A percentile compares a stretch with the other conserved stretches of the same genome.
Conservation (phyloP, 2,329 filamentous ascomycete genomes). For the Lecanosticta acicola region DNA sequence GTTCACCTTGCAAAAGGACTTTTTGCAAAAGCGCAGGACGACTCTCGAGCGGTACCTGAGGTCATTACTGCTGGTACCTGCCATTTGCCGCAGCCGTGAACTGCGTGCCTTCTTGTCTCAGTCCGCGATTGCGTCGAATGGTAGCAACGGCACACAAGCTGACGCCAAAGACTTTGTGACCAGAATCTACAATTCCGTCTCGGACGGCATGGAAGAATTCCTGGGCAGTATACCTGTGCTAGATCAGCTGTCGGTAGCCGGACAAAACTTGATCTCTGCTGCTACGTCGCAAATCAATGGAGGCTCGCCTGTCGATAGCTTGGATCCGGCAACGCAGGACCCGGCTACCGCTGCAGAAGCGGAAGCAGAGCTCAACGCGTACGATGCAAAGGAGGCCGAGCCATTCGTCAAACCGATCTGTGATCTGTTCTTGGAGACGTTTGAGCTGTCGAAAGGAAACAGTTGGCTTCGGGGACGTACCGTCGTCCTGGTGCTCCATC, state of each 20-base stretch:
- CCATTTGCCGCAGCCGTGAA: constrained; percentile 90
- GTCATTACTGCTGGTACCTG: constrained; percentile 70
- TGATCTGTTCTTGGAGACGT: constrained; percentile 92
- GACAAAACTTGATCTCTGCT: constrained; percentile 81
- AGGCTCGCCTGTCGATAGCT: constrained; percentile 37
- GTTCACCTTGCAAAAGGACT: constrained; percentile 94
- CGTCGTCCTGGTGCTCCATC: constrained; percentile 92
- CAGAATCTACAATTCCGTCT: constrained; percentile 90
- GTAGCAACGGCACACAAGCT: constrained; percentile 60
- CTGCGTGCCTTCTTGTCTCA: constrained; percentile 87
- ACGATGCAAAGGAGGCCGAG: constrained; percentile 74
- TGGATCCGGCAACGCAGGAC: constrained; percentile 39
- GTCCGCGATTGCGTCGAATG: constrained; percentile 62
- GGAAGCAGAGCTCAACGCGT: constrained; percentile 88
- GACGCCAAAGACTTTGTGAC: constrained; percentile 73
- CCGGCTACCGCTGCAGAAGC: constrained; percentile 62
- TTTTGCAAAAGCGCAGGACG: constrained; percentile 78
- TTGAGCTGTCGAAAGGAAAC: constrained; percentile 89
- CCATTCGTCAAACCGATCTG: constrained; percentile 98
- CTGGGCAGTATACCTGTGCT: constrained; percentile 92
- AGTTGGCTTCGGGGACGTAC: constrained; percentile 96
- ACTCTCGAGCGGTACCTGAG: constrained; percentile 78
- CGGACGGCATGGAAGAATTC: constrained; percentile 97
- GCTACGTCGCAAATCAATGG: constrained; percentile 51
- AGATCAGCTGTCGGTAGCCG: constrained; percentile 86